A percentile compares a stretch with the other conserved stretches of the same genome.
Evolutionary conservation across 2,329 filamentous ascomycete genomes (phyloP).

Genomic region (Aspergillus sp.): DNA sequence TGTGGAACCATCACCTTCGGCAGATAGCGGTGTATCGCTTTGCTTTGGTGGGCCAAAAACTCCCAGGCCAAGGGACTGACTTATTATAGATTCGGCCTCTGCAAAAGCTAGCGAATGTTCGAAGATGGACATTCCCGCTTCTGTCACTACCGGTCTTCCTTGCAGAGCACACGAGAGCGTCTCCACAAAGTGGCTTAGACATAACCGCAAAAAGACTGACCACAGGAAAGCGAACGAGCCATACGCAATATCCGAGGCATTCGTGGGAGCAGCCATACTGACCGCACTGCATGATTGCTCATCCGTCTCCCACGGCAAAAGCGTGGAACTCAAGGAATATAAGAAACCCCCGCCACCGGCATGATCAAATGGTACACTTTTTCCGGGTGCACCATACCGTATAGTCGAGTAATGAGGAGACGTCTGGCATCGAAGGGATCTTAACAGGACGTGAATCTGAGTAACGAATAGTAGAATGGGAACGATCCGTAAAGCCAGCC

Average conservation of each 20-base stretch:
- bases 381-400: slow-evolving; percentile 60
- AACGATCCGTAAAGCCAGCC: slow-evolving; percentile 60
- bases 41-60: slow-evolving; percentile 49
- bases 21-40: slow-evolving; percentile 37
- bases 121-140: slow-evolving; percentile 93
- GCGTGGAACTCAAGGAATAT: slow-evolving; percentile 60
- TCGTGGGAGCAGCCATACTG: slow-evolving; percentile 56
- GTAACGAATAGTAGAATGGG: slow-evolving; percentile 62
- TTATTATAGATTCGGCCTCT: slow-evolving; percentile 83
- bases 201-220: slow-evolving; percentile 46
- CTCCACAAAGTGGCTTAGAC: slow-evolving; percentile 76
- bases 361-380: slow-evolving; percentile 60
- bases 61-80: slow-evolving; percentile 67
- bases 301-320: slow-evolving; percentile 69
- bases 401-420: slow-evolving; percentile 61
- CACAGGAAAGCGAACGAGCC: slow-evolving; percentile 66
- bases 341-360: slow-evolving; percentile 61
- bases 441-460: slow-evolving; percentile 64
- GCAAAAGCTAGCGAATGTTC: slow-evolving; percentile 94
- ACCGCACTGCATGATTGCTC: slow-evolving; percentile 65
- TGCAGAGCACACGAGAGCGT: slow-evolving; percentile 81
- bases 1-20: slow-evolving; percentile 21
- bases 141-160: slow-evolving; percentile 67
- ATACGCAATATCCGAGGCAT: slow-evolving; percentile 49
- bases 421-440: slow-evolving; percentile 88